A percentile compares a stretch with the other conserved stretches of the same genome.
phyloP scores from a whole-genome alignment of 78 protist species.

The Speleostelium caveatum region DNA sequence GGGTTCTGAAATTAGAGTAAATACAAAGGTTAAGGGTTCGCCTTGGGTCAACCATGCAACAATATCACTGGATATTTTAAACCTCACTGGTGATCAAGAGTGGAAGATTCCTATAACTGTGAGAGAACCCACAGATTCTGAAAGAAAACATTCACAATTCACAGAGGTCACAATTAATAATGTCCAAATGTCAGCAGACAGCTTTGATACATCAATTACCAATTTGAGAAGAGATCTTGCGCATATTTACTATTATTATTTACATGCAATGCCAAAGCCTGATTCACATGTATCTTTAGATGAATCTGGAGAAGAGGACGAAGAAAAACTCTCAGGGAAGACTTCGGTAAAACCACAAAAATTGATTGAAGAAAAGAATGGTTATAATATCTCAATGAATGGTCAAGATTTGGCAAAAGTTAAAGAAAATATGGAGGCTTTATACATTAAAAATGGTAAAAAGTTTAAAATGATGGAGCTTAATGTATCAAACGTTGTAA shows the following conservation, averaged over 20 bases:
- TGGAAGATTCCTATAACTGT: slow-evolving; percentile 68
- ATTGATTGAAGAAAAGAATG: neutral
- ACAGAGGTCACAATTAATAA: slow-evolving; percentile 35
- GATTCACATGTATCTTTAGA: neutral
- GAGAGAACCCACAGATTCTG: slow-evolving; percentile 1
- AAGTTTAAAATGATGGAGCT: slow-evolving; percentile 26
- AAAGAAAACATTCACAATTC: slow-evolving; percentile 21
- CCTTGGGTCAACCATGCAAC: slow-evolving; percentile 47
- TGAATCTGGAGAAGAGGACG: neutral
- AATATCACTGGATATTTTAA: slow-evolving; percentile 60
- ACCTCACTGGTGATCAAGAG: slow-evolving; percentile 61
- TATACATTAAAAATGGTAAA: slow-evolving; percentile 35
- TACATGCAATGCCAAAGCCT: slow-evolving; percentile 19
- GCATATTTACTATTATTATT: slow-evolving; percentile 63
- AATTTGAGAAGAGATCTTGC: slow-evolving; percentile 42
- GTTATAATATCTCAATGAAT: slow-evolving; percentile 23
- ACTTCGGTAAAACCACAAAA: neutral
- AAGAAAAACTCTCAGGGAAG: neutral
- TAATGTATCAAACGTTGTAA: neutral
- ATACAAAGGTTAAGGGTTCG: slow-evolving; percentile 24
- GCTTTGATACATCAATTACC: neutral
- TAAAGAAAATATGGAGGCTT: slow-evolving; percentile 20
- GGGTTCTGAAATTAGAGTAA: slow-evolving; percentile 55
- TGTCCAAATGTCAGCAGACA: neutral
- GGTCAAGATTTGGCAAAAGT: slow-evolving; percentile 16